Percentiles rank a stretch among this genome's conserved stretches.
phyloP scores from a whole-genome alignment of 192 early-diverging fungal genomes.

The Backusella morwellensis region DNA sequence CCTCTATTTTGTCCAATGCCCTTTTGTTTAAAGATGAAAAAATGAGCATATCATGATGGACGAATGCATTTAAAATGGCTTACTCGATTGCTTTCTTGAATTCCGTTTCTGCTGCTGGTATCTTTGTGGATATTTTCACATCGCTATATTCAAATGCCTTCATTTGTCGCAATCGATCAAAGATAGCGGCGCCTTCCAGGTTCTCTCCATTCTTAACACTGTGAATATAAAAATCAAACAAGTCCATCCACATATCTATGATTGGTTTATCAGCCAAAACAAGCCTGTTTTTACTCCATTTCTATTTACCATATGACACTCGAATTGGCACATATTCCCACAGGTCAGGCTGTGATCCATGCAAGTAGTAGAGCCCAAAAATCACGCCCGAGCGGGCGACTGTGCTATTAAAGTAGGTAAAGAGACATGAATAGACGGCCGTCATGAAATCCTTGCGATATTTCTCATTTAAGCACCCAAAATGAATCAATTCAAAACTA shows the following conservation, averaged over 20 bases:
- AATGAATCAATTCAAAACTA: background rate
- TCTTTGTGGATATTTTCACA: background rate
- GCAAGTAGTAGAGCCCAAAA: background rate
- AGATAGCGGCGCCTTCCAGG: background rate
- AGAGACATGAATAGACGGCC: background rate
- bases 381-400: background rate
- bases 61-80: background rate
- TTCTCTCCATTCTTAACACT: background rate
- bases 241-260: background rate
- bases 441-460: background rate
- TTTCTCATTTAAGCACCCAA: background rate
- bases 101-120: background rate
- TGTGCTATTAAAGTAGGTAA: background rate
- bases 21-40: background rate
- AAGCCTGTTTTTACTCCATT: too few species aligned
- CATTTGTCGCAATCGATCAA: background rate
- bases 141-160: background rate
- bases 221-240: background rate
- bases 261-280: background rate
- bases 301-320: slow-evolving; percentile 5
- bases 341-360: background rate
- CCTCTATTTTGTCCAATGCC: background rate
- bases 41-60: background rate
- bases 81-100: background rate
- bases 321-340: background rate